Conservation (phyloP, 805 yeast species). For the Nakazawaea holstii region DNA sequence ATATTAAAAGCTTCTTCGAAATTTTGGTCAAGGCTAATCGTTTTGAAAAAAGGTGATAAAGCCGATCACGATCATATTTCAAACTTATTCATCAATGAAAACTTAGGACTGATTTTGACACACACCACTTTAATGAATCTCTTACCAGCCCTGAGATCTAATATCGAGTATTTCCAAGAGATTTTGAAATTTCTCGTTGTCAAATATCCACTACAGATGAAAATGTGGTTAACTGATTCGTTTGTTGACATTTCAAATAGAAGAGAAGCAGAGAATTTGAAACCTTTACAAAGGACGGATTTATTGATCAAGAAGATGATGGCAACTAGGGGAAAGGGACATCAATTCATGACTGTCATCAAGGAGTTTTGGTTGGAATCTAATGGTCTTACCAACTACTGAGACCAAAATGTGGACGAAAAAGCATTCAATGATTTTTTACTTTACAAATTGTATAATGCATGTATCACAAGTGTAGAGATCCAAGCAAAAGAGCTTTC, state of each 20-base stretch:
- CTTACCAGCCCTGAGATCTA: constrained; percentile 51
- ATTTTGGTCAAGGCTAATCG: constrained; percentile 50
- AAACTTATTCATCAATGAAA: constrained; percentile 24
- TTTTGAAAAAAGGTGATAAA: constrained; percentile 37
- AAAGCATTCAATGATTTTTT: no score
- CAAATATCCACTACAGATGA: constrained; percentile 32
- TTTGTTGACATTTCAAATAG: constrained; percentile 23
- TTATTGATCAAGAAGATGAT: constrained; percentile 49
- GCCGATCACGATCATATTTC: constrained; percentile 29
- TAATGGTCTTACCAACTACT: constrained; percentile 48
- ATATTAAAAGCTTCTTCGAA: constrained; percentile 44
- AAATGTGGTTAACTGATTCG: constrained; percentile 38
- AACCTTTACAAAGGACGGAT: constrained; percentile 28
- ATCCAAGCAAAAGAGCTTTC: no score
- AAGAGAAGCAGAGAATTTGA: constrained; percentile 18
- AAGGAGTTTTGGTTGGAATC: constrained; percentile 61
- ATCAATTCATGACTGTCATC: constrained; percentile 37
- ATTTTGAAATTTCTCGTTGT: constrained; percentile 36
- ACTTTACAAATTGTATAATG: constrained; percentile 2
- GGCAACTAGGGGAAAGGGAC: constrained; percentile 61
- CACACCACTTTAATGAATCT: constrained; percentile 35
- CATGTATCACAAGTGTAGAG: no score
- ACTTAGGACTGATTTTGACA: constrained; percentile 25
- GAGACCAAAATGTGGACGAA: neutral
- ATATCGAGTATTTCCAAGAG: constrained; percentile 52